Percentiles rank a stretch among this genome's conserved stretches.
These are phyloP conservation scores for Phascolomyces articulosus DNA, from an alignment of 371 early-diverging fungal species.

Conservation along the genomic window DNA sequence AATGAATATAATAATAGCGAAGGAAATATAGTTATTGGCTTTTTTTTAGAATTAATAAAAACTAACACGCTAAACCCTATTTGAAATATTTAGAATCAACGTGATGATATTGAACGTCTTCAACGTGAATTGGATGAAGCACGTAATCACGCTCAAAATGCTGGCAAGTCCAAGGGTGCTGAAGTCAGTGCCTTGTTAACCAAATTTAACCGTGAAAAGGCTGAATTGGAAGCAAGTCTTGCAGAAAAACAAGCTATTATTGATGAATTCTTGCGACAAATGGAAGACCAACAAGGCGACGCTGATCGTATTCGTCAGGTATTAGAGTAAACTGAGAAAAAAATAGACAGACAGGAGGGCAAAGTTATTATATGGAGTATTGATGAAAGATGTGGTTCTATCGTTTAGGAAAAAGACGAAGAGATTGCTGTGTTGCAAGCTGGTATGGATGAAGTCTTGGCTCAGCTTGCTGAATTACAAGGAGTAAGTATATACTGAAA, in stretches of 20 bases:
- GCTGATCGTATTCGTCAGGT: conserved; percentile 64
- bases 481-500: conserved; percentile 52
- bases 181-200: conserved; percentile 82
- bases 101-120: conserved; percentile 80
- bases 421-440: conserved; percentile 90
- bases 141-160: conserved; percentile 75
- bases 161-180: conserved; percentile 75
- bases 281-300: conserved; percentile 74
- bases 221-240: conserved; percentile 72
- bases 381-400: too few relatives aligned
- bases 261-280: conserved; percentile 68
- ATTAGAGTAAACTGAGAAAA: conserved; percentile 7
- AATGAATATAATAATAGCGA: too few relatives aligned
- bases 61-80: not conserved
- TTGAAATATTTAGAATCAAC: conserved; percentile 53
- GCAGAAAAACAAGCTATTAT: conserved; percentile 46
- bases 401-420: conserved; percentile 82
- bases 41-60: not conserved
- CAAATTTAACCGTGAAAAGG: conserved; percentile 82
- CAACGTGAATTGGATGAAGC: conserved; percentile 80
- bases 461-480: conserved; percentile 82
- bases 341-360: not conserved
- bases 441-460: conserved; percentile 94
- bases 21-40: not conserved
- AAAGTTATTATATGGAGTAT: too few relatives aligned